Percentiles rank a stretch among this genome's conserved stretches.
Conservation (phyloP, 176 grass and related monocot species). For the Cenchrus americanus region DNA sequence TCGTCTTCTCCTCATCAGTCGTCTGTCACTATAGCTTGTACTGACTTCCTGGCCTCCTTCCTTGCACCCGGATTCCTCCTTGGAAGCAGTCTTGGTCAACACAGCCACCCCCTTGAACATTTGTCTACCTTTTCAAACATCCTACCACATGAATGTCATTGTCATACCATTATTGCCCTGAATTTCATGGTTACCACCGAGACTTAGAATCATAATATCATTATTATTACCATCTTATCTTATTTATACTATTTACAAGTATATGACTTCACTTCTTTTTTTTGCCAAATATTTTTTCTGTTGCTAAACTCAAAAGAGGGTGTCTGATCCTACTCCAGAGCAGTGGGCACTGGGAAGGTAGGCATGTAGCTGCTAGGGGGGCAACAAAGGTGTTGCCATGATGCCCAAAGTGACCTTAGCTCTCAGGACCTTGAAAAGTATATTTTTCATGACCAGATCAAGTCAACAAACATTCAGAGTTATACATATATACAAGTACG, state of each 20-base stretch:
- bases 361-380: background rate
- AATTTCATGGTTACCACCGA: background rate
- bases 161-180: background rate
- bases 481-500: background rate
- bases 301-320: background rate
- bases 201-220: background rate
- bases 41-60: constrained; percentile 18
- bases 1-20: background rate
- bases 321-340: background rate
- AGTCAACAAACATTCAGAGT: constrained; percentile 31
- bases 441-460: background rate
- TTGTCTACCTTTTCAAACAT: background rate
- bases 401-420: constrained; percentile 6
- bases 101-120: background rate
- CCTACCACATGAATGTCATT: background rate
- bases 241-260: background rate
- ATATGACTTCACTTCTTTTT: background rate
- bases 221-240: background rate
- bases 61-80: constrained; percentile 26
- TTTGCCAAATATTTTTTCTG: background rate
- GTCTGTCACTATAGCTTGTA: background rate
- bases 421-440: background rate
- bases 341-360: constrained; percentile 22
- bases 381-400: background rate
- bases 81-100: constrained; percentile 36